Percentiles rank a stretch among this genome's conserved stretches.
Evolutionary conservation across 2,329 filamentous ascomycete species (phyloP).

Genomic region (Samsoniella hepiali): DNA sequence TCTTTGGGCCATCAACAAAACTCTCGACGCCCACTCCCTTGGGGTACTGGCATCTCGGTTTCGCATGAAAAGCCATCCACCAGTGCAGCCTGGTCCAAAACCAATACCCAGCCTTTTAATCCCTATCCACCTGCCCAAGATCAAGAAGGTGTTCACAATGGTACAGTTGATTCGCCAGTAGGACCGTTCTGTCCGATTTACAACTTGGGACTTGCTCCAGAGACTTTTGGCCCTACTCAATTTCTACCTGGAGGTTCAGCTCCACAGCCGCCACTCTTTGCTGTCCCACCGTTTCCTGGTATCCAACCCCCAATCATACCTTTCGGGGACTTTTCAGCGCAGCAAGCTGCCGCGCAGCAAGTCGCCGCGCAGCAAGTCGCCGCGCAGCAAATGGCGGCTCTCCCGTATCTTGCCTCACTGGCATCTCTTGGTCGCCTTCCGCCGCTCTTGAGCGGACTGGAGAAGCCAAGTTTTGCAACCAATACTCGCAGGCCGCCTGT

Average conservation of each 20-base stretch:
- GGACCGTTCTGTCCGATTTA: not conserved
- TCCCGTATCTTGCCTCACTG: slow-evolving; percentile 9
- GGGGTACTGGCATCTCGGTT: not conserved
- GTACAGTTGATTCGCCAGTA: not conserved
- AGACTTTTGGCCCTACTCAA: not conserved
- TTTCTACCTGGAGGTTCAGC: not conserved
- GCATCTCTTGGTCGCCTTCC: not conserved
- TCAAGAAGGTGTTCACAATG: not conserved
- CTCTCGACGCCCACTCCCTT: not conserved
- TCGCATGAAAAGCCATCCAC: not conserved
- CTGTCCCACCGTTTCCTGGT: not conserved
- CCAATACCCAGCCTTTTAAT: not conserved
- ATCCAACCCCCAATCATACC: not conserved
- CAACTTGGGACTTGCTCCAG: not conserved
- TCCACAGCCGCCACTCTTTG: not conserved
- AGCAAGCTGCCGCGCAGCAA: slow-evolving; percentile 3
- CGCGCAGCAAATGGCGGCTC: slow-evolving; percentile 5
- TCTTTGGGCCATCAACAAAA: slow-evolving; percentile 24
- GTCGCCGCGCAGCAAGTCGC: not conserved
- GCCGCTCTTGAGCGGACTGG: not conserved
- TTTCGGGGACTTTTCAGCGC: not conserved
- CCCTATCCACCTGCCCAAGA: not conserved
- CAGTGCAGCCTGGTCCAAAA: not conserved
- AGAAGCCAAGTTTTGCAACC: not conserved
- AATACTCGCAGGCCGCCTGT: slow-evolving; percentile 23